A percentile compares a stretch with the other conserved stretches of the same genome.
These are phyloP conservation scores for Penicillium janthinellum DNA, from an alignment of 2,329 filamentous ascomycete genomes.

Conservation along the genomic window DNA sequence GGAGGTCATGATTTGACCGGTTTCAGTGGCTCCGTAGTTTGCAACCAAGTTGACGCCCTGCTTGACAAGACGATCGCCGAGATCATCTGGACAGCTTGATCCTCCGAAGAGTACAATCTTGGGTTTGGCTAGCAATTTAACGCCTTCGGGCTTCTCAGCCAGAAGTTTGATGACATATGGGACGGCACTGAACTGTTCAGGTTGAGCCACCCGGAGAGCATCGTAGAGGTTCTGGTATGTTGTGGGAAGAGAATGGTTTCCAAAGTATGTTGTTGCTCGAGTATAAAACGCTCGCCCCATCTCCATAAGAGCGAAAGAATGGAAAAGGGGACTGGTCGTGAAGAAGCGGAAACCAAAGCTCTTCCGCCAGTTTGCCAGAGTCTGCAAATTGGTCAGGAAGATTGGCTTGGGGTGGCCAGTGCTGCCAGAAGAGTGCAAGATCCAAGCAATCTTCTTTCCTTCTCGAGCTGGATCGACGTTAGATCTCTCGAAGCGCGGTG, in stretches of 20 bases:
- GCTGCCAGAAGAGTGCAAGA: conserved; percentile 56
- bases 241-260: conserved; percentile 58
- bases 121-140: conserved; percentile 48
- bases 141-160: conserved; percentile 58
- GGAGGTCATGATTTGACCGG: conserved; percentile 63
- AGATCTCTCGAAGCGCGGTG: conserved; percentile 12
- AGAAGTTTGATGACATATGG: conserved; percentile 67
- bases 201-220: conserved; percentile 24
- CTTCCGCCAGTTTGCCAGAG: conserved; percentile 50
- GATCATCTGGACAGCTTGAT: conserved; percentile 59
- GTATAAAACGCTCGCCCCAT: conserved; percentile 56
- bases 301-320: conserved; percentile 60
- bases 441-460: conserved; percentile 44
- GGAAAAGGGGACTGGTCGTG: conserved; percentile 59
- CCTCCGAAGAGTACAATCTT: conserved; percentile 60
- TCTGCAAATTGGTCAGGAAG: conserved; percentile 56
- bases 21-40: conserved; percentile 57
- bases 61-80: conserved; percentile 56
- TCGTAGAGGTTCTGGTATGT: conserved; percentile 52
- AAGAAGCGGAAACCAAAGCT: conserved; percentile 52
- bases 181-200: conserved; percentile 56
- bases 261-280: conserved; percentile 53
- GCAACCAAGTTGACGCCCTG: conserved; percentile 53
- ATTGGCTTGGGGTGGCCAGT: conserved; percentile 67
- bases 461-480: conserved; percentile 26